Conservation (phyloP, 805 yeast genomes). For the Danielia oregonensis region DNA sequence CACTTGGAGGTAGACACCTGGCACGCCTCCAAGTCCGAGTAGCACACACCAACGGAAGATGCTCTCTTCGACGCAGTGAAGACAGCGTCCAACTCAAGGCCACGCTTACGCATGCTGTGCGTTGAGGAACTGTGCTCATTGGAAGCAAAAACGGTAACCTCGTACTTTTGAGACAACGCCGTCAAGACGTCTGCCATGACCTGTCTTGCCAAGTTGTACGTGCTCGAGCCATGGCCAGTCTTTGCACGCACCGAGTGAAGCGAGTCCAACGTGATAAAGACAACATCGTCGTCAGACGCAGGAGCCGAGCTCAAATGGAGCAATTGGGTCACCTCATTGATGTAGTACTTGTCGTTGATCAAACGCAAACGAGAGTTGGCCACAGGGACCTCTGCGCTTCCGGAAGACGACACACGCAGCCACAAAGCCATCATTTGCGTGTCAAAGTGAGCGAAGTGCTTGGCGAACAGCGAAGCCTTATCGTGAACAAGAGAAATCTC, state of each 20-base stretch:
- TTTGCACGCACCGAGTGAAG: slow-evolving; percentile 39
- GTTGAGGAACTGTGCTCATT: slow-evolving; percentile 10
- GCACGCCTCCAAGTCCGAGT: slow-evolving; percentile 45
- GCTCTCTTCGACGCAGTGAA: slow-evolving; percentile 14
- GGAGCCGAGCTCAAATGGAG: slow-evolving; percentile 29
- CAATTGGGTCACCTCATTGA: slow-evolving; percentile 47
- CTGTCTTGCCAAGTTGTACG: slow-evolving; percentile 37
- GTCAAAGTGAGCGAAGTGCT: neutral
- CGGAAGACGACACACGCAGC: slow-evolving; percentile 9
- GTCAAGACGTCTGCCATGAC: slow-evolving; percentile 22
- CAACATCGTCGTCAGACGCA: slow-evolving; percentile 16
- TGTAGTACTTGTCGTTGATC: slow-evolving; percentile 45
- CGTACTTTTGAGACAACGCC: slow-evolving; percentile 14
- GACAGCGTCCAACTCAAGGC: slow-evolving; percentile 15
- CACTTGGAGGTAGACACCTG: slow-evolving; percentile 45
- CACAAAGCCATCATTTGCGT: neutral
- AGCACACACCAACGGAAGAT: slow-evolving; percentile 27
- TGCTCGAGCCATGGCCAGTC: slow-evolving; percentile 39
- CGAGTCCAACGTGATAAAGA: slow-evolving; percentile 41
- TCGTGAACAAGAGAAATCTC: neutral
- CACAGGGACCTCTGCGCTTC: slow-evolving; percentile 11
- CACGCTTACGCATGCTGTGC: slow-evolving; percentile 13
- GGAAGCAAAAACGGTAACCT: slow-evolving; percentile 19
- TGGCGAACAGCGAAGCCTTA: neutral
- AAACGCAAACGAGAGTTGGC: slow-evolving; percentile 25